These are phyloP conservation scores for Herpetomonas samuelpessoai DNA, from an alignment of 208 protist species.

Conservation along the genomic window DNA sequence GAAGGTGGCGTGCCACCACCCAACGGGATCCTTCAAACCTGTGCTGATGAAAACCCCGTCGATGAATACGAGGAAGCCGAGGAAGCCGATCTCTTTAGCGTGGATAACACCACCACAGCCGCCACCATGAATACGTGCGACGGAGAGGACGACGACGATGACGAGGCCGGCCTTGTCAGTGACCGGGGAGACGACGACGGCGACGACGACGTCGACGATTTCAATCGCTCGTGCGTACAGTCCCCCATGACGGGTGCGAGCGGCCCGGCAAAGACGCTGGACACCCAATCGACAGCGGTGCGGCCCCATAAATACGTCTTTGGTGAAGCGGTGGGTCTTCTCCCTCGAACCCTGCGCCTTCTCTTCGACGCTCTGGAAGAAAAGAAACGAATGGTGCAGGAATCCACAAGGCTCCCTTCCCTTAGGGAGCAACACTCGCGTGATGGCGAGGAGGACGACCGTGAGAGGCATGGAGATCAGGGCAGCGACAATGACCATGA, in stretches of 20 bases:
- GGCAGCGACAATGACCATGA: not conserved
- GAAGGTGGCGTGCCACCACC: no score
- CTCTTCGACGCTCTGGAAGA: conserved; percentile 31
- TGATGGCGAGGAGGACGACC: not conserved
- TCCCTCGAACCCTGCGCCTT: conserved; percentile 42
- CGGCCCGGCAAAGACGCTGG: not conserved
- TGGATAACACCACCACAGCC: no score
- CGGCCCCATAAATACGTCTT: no score
- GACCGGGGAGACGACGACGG: conserved; percentile 1
- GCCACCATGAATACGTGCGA: no score
- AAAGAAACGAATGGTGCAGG: no score
- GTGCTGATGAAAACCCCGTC: conserved; percentile 5
- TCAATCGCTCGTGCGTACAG: conserved; percentile 9
- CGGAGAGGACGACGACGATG: not conserved
- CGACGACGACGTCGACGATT: conserved; percentile 8
- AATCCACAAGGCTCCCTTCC: not conserved
- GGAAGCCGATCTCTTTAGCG: no score
- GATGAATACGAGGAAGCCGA: conserved; percentile 12
- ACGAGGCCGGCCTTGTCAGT: not conserved
- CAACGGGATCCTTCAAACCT: no score
- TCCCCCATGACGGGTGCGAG: not conserved
- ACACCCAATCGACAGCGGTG: no score
- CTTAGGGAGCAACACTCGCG: not conserved
- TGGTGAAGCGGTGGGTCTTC: conserved; percentile 24
- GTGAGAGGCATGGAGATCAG: not conserved